Base-by-base conservation (phyloP, 257 asterid genomes). In the Solanum tarijense region DNA sequence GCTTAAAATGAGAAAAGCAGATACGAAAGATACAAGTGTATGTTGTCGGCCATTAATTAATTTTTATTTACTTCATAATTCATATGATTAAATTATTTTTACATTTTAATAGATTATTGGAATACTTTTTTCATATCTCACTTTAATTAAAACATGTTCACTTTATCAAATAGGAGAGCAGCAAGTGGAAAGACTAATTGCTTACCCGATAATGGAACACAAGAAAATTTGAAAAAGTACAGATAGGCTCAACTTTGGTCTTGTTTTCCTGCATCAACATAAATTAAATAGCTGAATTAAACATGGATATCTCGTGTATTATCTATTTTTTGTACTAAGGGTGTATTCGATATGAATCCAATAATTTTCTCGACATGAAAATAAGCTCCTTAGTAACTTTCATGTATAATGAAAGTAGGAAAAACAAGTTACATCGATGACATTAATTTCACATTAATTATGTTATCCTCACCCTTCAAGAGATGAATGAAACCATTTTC, bases 171-270 rank as follows among this genome's bases (percentile, higher is more conserved):
- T 68, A 13, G 12, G 14, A n/a, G 32, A n/a, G 9, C 12, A 74
- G 55, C 31, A n/a, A 20, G 20, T 36, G 32, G 21, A 82, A 27
- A 25, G 34, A 41, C 34, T 82, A 32, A 20, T 32, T 65, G 27
- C 92, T 90, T 91, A 95, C 99, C 99, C 99, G 41, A 93, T 92
- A 48, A 94, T 89, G 66, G 99, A 95, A 74, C 96, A 92, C 69
- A 93, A 46, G 92, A 96, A 91, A 29, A 96, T 96, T 87, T 93
- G 96, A 94, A 93, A 90, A 83, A 95, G 74, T 88, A 94, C 90
- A 5, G 93, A 86, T 34, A 55, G 13, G 20, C 95, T 94, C 90
- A 96, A 83, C 87, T 83, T 90, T 23, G 96, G 98, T 83, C 98
- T 90, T 34, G 95, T 89, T 88, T 92, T 93, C 94, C 99, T 96